phyloP scores from a whole-genome alignment of 2,329 filamentous ascomycete species.

The Ophiostoma perfectum region DNA sequence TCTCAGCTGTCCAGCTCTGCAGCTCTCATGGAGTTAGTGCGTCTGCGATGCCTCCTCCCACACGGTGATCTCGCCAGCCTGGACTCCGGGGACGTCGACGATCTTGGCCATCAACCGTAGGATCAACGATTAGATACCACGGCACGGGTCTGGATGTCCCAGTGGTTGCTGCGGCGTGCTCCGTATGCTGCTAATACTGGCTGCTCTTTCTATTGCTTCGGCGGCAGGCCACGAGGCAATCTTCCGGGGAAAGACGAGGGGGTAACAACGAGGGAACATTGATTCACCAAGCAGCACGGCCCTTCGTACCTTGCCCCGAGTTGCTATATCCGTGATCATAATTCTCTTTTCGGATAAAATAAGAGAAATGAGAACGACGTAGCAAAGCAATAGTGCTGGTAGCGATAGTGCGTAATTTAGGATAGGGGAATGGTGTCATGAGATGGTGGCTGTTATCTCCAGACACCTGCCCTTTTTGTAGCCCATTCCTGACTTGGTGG shows the following conservation, averaged over 20 bases:
- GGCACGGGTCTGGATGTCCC: too few species aligned
- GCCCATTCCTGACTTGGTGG: background rate
- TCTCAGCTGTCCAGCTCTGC: too few species aligned
- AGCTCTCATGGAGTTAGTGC: background rate
- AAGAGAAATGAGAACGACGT: background rate
- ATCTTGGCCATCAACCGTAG: constrained; percentile 1
- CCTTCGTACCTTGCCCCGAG: background rate
- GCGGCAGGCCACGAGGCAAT: too few species aligned
- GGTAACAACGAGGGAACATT: too few species aligned
- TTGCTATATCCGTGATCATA: background rate
- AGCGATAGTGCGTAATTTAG: background rate
- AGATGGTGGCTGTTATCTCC: background rate
- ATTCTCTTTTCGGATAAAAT: background rate
- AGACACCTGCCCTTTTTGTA: background rate
- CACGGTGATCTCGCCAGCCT: background rate
- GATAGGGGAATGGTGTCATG: too few species aligned
- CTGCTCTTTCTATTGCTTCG: too few species aligned
- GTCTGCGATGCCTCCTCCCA: background rate
- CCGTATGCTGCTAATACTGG: too few species aligned
- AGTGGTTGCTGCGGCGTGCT: too few species aligned
- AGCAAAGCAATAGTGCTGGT: constrained; percentile 1
- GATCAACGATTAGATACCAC: background rate
- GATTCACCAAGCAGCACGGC: too few species aligned
- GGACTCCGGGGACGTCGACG: constrained; percentile 1
- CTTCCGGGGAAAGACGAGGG: too few species aligned